Base-by-base conservation (phyloP, 192 early-diverging fungal species). In the Rhizoclosmatium globosum region DNA sequence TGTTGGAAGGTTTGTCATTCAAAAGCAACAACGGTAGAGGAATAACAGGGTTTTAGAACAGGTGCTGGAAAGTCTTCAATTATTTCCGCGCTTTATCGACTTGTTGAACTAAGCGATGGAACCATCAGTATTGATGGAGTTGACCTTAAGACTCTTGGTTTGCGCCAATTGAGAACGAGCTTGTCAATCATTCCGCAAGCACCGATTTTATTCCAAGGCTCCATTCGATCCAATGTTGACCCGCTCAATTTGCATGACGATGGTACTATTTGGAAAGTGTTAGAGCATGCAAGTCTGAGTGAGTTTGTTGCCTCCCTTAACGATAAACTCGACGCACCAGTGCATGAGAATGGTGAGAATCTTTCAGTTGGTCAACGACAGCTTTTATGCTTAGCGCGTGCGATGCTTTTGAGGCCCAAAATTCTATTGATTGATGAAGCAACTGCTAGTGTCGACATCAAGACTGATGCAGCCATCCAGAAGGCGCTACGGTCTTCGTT, bases 261-360 rank as follows among this genome's bases (percentile, higher is more conserved):
- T 46, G 82, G 69, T 0, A 88, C 91, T 41, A 66, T 96, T 50
- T 96, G 95, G 95, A 50, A 81, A 2, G 90, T 86, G 0, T 79
- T 96, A 2, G 91, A 88, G 13, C 60, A 79, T 0, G 80, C 83
- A 0, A 81, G 79, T 0, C 67, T 92, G 0, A 78, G 82, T 21
- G 58, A 77, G 17, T 73, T 61, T 60, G 81, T 87, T 13, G 4
- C 56, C 9, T 39, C 48, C 21, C 58, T 82, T 42, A 64, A 67
- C 7, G 15, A 76, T 47, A 85, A 85, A 58, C 82, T 67, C 93
- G 76, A 71, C 4, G 57, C 64, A 6, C 46, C 48, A 6, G 50
- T 99, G 46, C 88, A 86, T 58, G 95, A 96, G 83, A 92, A 94
- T 74, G 86, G 85, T 2, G 41, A 53, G 92, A 66, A 66, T 74